Conservation (phyloP, 352 stramenopile species). For the Phytophthora vignae region DNA sequence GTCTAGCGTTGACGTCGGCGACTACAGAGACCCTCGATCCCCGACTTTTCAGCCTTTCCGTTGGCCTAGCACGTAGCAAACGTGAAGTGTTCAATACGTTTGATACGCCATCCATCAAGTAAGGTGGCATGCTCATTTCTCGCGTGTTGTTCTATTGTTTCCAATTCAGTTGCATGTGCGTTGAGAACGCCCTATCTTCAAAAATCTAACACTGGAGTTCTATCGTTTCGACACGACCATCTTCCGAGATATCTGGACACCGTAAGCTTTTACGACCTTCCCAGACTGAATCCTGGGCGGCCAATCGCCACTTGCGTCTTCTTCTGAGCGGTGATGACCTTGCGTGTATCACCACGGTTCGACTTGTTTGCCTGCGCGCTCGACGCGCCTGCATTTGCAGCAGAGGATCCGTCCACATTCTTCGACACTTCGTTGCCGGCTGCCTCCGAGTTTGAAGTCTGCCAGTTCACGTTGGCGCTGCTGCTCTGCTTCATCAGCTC, state of each 20-base stretch:
- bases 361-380: conserved; percentile 42
- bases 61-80: neutral
- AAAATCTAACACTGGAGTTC: neutral
- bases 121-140: too few relatives aligned
- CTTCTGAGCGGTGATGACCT: conserved; percentile 67
- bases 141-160: too few relatives aligned
- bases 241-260: neutral
- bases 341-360: conserved; percentile 43
- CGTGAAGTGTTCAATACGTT: too few relatives aligned
- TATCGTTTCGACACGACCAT: neutral
- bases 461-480: conserved; percentile 78
- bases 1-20: neutral
- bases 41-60: neutral
- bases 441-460: conserved; percentile 26
- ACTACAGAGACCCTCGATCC: neutral
- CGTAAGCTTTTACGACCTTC: conserved; percentile 52
- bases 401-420: conserved; percentile 2
- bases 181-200: neutral
- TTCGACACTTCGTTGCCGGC: conserved; percentile 11
- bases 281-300: conserved; percentile 81
- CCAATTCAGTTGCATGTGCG: too few relatives aligned
- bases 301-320: conserved; percentile 84
- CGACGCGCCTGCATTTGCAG: neutral
- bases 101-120: too few relatives aligned
- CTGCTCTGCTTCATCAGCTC: conserved; percentile 95